Base-by-base conservation (phyloP, 23 red algal genomes). In the Gracilaria gracilis region DNA sequence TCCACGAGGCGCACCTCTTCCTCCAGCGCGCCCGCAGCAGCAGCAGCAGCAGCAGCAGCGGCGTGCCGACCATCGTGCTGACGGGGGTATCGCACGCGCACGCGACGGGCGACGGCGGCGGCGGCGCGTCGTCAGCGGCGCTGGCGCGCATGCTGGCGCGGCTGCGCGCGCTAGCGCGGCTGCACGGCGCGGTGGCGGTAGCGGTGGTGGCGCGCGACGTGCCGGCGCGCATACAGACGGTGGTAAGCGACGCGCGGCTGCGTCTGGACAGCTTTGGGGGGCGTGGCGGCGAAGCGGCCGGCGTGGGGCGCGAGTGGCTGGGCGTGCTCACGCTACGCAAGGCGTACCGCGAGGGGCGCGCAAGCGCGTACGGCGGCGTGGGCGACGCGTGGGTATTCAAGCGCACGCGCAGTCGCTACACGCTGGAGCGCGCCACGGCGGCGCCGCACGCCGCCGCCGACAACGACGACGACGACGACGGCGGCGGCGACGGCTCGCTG, bases 331-430 rank as follows among this genome's bases (percentile, higher is more conserved):
- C 73, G 42, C 67, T 92, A 20, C 49, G 72, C 38, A 92, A 92
- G 78, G 37, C 61, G 32, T 92, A 36, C 40, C 80, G 89, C 24
- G 46, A 36, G 39, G 89, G 89, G 23, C 54, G 73, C 31, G 20
- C 2, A 15, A 19, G 44, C 8, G 49, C 46, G 21, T 40, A 64
- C 2, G n/a, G 74, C 34, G 87, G 74, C 58, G 59, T 8, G 16
- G 87, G 87, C 76, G 87, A 90, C 57, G 87, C 81, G 48, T 92
- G 89, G 89, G 89, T 92, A 3, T 92, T 92, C 47, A 92, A 92
- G 80, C 24, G 89, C 5, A 79, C 79, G 25, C 38, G 89, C 16
- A 23, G 89, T 2, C 72, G 70, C 15, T 92, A 83, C 80, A 76
- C 47, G 20, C 59, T 92, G 78, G 89, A 92, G 64, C 59, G 78